Evolutionary conservation across 2,329 filamentous ascomycete species (phyloP), one percentile per base, ranked within the genome.

Genomic region (Aspergillus arachidicola): DNA sequence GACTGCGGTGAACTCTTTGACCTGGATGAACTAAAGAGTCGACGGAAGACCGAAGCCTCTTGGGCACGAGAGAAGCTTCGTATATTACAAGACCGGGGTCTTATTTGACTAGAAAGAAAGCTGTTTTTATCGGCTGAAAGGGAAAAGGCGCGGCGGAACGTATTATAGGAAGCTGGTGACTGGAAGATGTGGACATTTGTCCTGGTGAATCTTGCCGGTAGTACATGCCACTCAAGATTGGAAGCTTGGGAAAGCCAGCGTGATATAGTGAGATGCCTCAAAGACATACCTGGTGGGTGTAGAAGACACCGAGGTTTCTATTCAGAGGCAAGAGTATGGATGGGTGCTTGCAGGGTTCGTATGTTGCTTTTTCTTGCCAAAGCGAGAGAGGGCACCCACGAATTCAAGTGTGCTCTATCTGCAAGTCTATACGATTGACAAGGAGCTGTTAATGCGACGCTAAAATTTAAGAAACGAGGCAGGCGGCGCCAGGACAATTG

Each of bases 1-100:
- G 65, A 32, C 14, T 66, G 55, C 36, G 71, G 54, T 16, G 69
- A 55, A 43, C 71, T 62, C 26, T 68, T 58, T 28, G 68, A 59
- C 57, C 62, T 69, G 61, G 67, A 68, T 30, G 71, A 76, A 55
- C 72, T 73, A 58, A 70, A 72, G 48, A 72, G 70, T 34, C 71
- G 71, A 11, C 57, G 59, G 57, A 62, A 57, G 19, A 45, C 38
- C 4, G 45, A 36, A 36, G 51, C 48, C 21, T 61, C 50, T 51
- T n/a, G 46, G 43, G 38, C 46, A 26, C 23, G 64, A 21, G 36
- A 3, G 19, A n/a, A 28, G 23, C 26, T 61, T 14, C 51, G 16
- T 16, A 43, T 28, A 21, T 57, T 26, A 48, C 14, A 46, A 38
- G 14, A 16, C 43, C 21, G 26, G 21, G 36, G 16, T 19, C 41